Percentiles rank a stretch among this genome's conserved stretches.
Evolutionary conservation across 176 grass and related monocot species (phyloP).

Genomic region (Phoenix roebelenii): DNA sequence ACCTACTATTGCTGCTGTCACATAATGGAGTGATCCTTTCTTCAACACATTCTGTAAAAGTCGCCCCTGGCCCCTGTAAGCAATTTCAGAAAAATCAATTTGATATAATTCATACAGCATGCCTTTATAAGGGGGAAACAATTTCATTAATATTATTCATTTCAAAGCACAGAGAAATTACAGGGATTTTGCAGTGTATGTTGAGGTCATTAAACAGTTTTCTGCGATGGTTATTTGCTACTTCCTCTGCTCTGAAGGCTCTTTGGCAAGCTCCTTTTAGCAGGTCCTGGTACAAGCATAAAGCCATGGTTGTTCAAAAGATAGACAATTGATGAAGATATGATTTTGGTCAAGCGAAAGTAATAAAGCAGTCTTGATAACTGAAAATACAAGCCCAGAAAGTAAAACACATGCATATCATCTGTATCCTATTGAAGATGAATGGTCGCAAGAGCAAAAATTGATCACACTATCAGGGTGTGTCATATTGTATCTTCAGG

Average conservation of each 20-base stretch:
- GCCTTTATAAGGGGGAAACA: not conserved
- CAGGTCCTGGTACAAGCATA: constrained; percentile 14
- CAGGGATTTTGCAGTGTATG: constrained; percentile 51
- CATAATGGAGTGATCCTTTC: constrained; percentile 20
- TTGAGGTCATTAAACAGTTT: constrained; percentile 66
- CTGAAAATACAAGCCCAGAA: too few relatives aligned
- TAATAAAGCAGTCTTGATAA: too few relatives aligned
- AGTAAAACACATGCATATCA: too few relatives aligned
- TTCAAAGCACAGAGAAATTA: constrained; percentile 12
- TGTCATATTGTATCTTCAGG: too few relatives aligned
- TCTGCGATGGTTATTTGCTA: constrained; percentile 31
- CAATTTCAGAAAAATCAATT: not conserved
- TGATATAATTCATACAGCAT: too few relatives aligned
- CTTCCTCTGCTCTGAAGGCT: constrained; percentile 40
- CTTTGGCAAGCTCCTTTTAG: constrained; percentile 32
- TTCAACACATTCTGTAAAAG: constrained; percentile 40
- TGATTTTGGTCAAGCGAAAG: too few relatives aligned
- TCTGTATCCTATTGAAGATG: too few relatives aligned
- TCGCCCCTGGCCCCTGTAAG: constrained; percentile 55
- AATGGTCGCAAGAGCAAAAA: too few relatives aligned
- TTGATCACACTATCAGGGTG: too few relatives aligned
- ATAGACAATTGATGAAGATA: too few relatives aligned
- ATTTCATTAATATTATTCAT: not conserved
- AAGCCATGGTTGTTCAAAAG: too few relatives aligned
- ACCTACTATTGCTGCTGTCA: constrained; percentile 7